Evolutionary conservation across 2,329 filamentous ascomycete genomes (phyloP), one percentile per base, ranked within the genome.

Genomic region (Hypomyces rosellus): DNA sequence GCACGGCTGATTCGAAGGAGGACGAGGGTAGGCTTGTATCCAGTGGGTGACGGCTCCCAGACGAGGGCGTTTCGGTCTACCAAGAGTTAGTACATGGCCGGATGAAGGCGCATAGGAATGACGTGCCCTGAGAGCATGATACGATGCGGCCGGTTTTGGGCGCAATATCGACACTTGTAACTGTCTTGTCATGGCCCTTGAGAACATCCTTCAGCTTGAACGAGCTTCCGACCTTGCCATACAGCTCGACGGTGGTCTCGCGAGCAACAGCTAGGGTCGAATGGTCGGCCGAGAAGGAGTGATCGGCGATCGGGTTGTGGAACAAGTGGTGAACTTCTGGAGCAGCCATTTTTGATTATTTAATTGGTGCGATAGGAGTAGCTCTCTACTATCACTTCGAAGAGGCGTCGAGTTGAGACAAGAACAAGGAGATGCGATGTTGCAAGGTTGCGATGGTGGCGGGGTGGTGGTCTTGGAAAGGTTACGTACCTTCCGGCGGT

Each of bases 261-360:
- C 89, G 87, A 56, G 92, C 88, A 51, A 99, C 91, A 51, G 93
- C 93, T 51, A 99, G 80, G 25, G 86, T 91, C 68, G 84, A 76
- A 67, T 85, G 88, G 73, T 99, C 93, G 55, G 89, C 84, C 57
- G 91, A 96, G 81, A 99, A 99, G 51, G 92, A 96, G 72, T 99
- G 93, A 76, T 99, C 93, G 59, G 89, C 89, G 65, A 99, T 96
- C 55, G 92, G 90, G 61, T 86, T 84, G 75, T 97, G 90, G 75
- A 99, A 99, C 59, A 99, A 86, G 65, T 97, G 91, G 73, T 97
- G 89, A 52, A 95, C 88, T 78, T 97, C 89, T 57, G 91, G 89
- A 53, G 85, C 69, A 49, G 88, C 77, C 92, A 97, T 97, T 53
- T 48, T 78, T 68, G 56, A 15, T 47, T 48, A 34, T 5, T 15